A percentile compares a stretch with the other conserved stretches of the same genome.
These are phyloP conservation scores for Echria macrotheca DNA, from an alignment of 495 filamentous ascomycete genomes.

Conservation along the genomic window DNA sequence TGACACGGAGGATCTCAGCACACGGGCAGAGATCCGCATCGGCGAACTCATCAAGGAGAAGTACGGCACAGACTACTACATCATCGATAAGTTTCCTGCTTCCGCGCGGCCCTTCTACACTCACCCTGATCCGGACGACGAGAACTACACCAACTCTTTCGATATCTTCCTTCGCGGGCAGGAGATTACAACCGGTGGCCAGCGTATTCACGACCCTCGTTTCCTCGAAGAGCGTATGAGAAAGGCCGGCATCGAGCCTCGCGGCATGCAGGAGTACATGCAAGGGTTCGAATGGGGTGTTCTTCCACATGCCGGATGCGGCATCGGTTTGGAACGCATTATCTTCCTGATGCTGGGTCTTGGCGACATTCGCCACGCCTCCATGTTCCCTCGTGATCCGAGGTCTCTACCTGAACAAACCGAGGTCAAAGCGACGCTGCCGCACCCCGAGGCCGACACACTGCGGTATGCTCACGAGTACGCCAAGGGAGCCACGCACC, in stretches of 20 bases:
- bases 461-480: slow-evolving; percentile 48
- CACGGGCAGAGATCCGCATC: slow-evolving; percentile 80
- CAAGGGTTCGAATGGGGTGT: slow-evolving; percentile 83
- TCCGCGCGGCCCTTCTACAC: slow-evolving; percentile 87
- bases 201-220: slow-evolving; percentile 78
- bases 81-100: slow-evolving; percentile 88
- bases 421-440: slow-evolving; percentile 42
- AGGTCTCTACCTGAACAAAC: slow-evolving; percentile 63
- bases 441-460: slow-evolving; percentile 76
- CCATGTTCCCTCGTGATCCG: slow-evolving; percentile 79
- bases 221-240: slow-evolving; percentile 75
- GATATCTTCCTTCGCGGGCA: slow-evolving; percentile 94
- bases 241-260: slow-evolving; percentile 65
- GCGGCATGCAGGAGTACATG: slow-evolving; percentile 78
- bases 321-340: slow-evolving; percentile 83
- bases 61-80: slow-evolving; percentile 85
- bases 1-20: slow-evolving; percentile 71
- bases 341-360: slow-evolving; percentile 78
- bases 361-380: slow-evolving; percentile 84
- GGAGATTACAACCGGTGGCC: slow-evolving; percentile 85
- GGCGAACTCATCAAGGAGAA: slow-evolving; percentile 79
- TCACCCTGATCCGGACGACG: slow-evolving; percentile 77
- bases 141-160: slow-evolving; percentile 78
- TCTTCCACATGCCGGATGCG: slow-evolving; percentile 84
- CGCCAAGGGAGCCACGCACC: slow-evolving; percentile 33